Base-by-base conservation (phyloP, 164 flowering plant species). In the Stephania cephalantha region DNA sequence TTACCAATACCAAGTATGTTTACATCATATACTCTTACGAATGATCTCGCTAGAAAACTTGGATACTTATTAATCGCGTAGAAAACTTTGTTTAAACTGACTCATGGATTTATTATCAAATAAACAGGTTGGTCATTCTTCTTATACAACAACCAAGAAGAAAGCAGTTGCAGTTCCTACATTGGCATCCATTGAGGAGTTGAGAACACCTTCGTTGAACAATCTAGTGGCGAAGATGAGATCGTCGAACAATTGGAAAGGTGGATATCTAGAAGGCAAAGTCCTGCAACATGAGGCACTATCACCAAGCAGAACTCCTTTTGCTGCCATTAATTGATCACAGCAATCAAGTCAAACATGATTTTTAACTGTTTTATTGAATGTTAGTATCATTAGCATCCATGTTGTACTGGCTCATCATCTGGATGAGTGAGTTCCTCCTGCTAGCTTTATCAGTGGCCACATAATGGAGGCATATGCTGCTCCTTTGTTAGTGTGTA, bases 1-100 rank as follows among this genome's bases (percentile, higher is more conserved):
- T 71, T 93, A 93, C 78, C 52, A 79, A 90, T 93, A 93, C 78
- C 52, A 79, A 90, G 95, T 93, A 87, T 42, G 79, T 13, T 69
- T 64, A 63, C 63, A 58, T 31, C 46, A 68, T 20, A 20, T 35
- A 9, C 71, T 44, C 46, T 70, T 70, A 70, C 35, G 25, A 70
- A 46, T 70, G 6, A 50, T 0, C 55, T 50, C 22, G 58, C 72
- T 20, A 2, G 10, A 20, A 46, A 46, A 61, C 18, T 35, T 35
- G 42, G 42, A 35, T 35, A 35, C 42, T 4, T 2, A 35, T 35
- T 35, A 35, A 35, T 35, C 42, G 42, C 42, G 42, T 35, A 35
- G 42, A 35, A 35, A 35, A 35, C 42, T 35, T 35, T 50, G 11
- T 50, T 50, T 10, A 50, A 50, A 61, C 66, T n/a, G 9, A 17